Evolutionary conservation across 208 protist species (phyloP), one percentile per base, ranked within the genome.

Genomic region (Leptomonas pyrrhocoris): DNA sequence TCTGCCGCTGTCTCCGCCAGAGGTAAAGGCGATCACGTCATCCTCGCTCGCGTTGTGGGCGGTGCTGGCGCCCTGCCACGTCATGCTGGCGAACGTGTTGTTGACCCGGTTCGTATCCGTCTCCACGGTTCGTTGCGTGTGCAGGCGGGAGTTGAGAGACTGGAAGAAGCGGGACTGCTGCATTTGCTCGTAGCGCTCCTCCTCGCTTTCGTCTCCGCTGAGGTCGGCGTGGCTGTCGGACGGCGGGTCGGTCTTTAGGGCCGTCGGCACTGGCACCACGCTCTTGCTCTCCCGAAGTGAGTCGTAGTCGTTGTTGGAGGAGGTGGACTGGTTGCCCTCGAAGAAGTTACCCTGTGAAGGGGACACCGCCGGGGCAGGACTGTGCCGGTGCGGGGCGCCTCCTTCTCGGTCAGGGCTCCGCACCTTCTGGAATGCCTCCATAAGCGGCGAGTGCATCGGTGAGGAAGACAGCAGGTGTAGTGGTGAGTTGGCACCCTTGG

Each of bases 171-270:
- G 50, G 3, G 51, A 63, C 23, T 43, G 59, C 31, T 23, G 36
- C 21, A 50, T 34, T 43, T 57, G 54, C 38, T 50, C 50, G 38
- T 51, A 60, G 12, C 45, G 53, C 53, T 75, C 69, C 51, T 75
- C 59, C 38, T 58, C 68, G 50, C 68, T 57, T 21, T 59, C 59
- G 45, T 56, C 43, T 1, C 56, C 48, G 46, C 48, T 73, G 34
- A 12, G 11, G 50, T 25, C n/a, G 31, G 58, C 48, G 36, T 2
- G 57, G 34, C 57, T 54, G 68, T 27, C 4, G 28, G 13, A 49
- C 19, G 5, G 31, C 16, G 48, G 7, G 4, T 0, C 42, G 0
- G 51, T 4, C 23, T 48, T 59, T 13, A 34, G 28, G 12, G 31
- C 45, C 13, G 28, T 16, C 28, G 50, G 61, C 61, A 46, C 43